phyloP scores from a whole-genome alignment of 1,284 basidiomycete genomes.

The Sporisorium iseilematis-ciliati region DNA sequence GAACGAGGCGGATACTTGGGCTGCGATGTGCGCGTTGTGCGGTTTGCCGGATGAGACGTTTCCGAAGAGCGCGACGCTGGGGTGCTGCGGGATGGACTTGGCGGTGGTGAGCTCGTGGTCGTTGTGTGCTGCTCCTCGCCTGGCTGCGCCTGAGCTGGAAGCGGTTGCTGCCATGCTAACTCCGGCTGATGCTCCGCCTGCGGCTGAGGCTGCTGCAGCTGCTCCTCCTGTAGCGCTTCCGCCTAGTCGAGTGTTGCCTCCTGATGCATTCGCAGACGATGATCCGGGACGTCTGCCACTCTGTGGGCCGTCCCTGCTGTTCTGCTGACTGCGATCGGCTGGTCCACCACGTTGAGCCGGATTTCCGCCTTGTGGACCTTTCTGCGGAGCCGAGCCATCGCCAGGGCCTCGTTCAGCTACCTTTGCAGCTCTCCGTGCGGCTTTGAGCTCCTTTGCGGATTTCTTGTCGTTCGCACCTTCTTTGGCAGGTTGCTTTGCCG shows the following conservation, averaged over 20 bases:
- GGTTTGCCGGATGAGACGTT: slow-evolving; percentile 59
- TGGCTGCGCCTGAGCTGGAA: slow-evolving; percentile 25
- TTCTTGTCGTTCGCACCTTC: slow-evolving; percentile 41
- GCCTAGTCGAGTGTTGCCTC: slow-evolving; percentile 22
- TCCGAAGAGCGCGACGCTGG: slow-evolving; percentile 62
- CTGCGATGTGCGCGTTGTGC: slow-evolving; percentile 44
- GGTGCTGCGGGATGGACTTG: slow-evolving; percentile 36
- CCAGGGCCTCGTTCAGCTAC: slow-evolving; percentile 34
- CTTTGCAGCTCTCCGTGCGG: slow-evolving; percentile 59
- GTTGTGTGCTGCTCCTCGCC: slow-evolving; percentile 13
- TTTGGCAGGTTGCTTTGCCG: slow-evolving; percentile 22
- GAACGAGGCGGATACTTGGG: slow-evolving; percentile 50
- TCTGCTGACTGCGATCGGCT: slow-evolving; percentile 23
- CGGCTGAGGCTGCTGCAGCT: slow-evolving; percentile 6
- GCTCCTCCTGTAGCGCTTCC: neutral
- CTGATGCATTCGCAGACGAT: slow-evolving; percentile 18
- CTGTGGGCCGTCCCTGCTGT: slow-evolving; percentile 14
- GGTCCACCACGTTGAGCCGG: slow-evolving; percentile 21
- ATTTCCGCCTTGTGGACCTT: slow-evolving; percentile 1
- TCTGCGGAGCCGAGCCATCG: slow-evolving; percentile 3
- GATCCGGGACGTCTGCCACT: slow-evolving; percentile 33
- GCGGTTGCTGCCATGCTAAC: slow-evolving; percentile 25
- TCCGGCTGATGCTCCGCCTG: slow-evolving; percentile 1
- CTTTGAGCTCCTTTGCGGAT: slow-evolving; percentile 63
- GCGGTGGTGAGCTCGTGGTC: slow-evolving; percentile 12